Evolutionary conservation across 805 yeast species (phyloP), one percentile per base, ranked within the genome.

Genomic region (Kazachstania bromeliacearum): DNA sequence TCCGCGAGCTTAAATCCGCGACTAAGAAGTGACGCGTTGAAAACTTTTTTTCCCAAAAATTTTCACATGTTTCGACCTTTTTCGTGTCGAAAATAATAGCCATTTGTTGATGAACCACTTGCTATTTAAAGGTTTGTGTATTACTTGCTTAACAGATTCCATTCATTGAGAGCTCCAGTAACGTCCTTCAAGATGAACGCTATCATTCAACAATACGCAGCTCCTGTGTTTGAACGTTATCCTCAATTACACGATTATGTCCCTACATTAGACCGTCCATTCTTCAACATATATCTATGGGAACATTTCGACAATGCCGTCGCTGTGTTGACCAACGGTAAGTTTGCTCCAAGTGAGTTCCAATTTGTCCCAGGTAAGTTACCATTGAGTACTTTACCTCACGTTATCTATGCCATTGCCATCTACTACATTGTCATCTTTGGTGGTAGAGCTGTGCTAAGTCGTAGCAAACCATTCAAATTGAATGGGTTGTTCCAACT

Each of bases 351-450:
- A 21, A 43, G 48, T 33, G 70, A 77, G 34, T 88, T 88, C 57
- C 63, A 69, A 51, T 88, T 83, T 55, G 62, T 73, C 33, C 72
- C 76, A 49, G 75, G 77, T 51, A 55, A 73, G 44, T 74, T 88
- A 1, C 80, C 84, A 38, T 58, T 85, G 50, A 82, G 82, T 37
- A 75, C 76, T 46, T 71, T 77, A 33, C 65, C 63, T 39, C 77
- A 73, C 39, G 88, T 79, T 9, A 53, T 70, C 24, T 57, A 60
- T 7, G 75, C 73, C 36, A 80, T 87, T 45, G 64, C 69, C 20
- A 53, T 71, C n/a, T 88, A 88, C 67, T 88, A 89, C 56, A 57
- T 75, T 30, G 71, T 83, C 33, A 81, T 88, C 43, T 85, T 87
- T 56, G 94, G 96, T 43, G 96, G 96, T 38, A 79, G 87, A 53